A percentile compares a stretch with the other conserved stretches of the same genome.
Conservation (phyloP, 1,284 basidiomycete genomes). For the Naganishia albida region DNA sequence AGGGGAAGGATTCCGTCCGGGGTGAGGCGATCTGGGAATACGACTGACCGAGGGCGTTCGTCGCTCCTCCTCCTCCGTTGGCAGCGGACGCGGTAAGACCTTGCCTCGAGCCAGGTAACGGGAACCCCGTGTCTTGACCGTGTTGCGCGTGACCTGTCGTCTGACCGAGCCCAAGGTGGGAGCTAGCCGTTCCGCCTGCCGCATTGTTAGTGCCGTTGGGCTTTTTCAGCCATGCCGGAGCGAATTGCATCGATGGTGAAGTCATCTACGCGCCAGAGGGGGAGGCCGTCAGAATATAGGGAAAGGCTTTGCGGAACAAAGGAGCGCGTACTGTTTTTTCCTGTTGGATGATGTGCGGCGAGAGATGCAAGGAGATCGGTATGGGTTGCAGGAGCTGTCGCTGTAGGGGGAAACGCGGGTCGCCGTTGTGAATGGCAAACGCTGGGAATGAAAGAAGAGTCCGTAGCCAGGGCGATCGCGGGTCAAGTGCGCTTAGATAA, state of each 20-base stretch:
- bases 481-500: constrained; percentile 10
- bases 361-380: not conserved
- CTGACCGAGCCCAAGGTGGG: constrained; percentile 17
- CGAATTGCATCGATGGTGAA: constrained; percentile 35
- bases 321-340: not conserved
- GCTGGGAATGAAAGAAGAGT: constrained; percentile 1
- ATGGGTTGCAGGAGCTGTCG: not conserved
- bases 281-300: not conserved
- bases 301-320: not conserved
- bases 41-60: not conserved
- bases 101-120: constrained; percentile 4
- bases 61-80: not conserved
- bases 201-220: constrained; percentile 4
- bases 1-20: constrained; percentile 1
- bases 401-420: not conserved
- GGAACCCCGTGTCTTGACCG: constrained; percentile 14
- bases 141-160: not conserved
- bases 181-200: not conserved
- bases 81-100: not conserved
- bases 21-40: constrained; percentile 16
- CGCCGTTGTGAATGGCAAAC: not conserved
- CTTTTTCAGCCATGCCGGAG: constrained; percentile 35
- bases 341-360: not conserved
- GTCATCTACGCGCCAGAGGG: constrained; percentile 15
- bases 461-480: constrained; percentile 2